Evolutionary conservation across 352 stramenopile genomes (phyloP), one percentile per base, ranked within the genome.

Genomic region (Globisporangium sylvaticum): DNA sequence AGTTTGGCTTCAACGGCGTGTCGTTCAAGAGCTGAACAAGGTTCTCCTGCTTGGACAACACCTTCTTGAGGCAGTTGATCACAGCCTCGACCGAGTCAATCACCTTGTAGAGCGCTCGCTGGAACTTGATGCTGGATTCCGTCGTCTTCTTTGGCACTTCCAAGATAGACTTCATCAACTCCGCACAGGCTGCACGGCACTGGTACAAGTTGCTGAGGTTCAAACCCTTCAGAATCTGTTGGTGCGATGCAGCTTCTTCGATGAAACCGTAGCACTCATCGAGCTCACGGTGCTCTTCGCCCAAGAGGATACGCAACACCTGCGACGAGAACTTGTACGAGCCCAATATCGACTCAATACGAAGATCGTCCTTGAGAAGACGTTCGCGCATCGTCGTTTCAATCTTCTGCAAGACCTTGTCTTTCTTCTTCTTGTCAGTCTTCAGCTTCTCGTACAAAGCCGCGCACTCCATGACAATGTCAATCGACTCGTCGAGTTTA

Each of bases 311-410:
- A 8, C 80, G 83, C 55, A 95, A 66, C 37, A 89, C 84, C 53
- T 95, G 88, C 0, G 88, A 95, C 1, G 86, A 89, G 66, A 95
- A 95, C 68, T 94, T 94, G 79, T 94, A 95, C 27, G 86, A 94
- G 0, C 88, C 88, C 14, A 94, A 58, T 66, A 93, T 79, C 6
- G 86, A 90, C 62, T 95, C 84, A 12, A 95, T 68, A 57, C 88
- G 86, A 67, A 95, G 46, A 57, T 95, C 85, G 48, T 95, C 88
- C 74, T 95, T 95, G 1, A 90, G 75, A 22, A 95, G 72, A 64
- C 88, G 84, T 25, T 92, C 86, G 18, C 83, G 84, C 88, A 95
- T 95, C 12, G 81, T 88, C 20, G 76, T 91, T 56, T 94, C 88
- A 48, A 95, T 88, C 74, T 94, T 95, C 64, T 95, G 86, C 24